A percentile compares a stretch with the other conserved stretches of the same genome.
Conservation (phyloP, 2,329 filamentous ascomycete species). For the Penicillium sp. region DNA sequence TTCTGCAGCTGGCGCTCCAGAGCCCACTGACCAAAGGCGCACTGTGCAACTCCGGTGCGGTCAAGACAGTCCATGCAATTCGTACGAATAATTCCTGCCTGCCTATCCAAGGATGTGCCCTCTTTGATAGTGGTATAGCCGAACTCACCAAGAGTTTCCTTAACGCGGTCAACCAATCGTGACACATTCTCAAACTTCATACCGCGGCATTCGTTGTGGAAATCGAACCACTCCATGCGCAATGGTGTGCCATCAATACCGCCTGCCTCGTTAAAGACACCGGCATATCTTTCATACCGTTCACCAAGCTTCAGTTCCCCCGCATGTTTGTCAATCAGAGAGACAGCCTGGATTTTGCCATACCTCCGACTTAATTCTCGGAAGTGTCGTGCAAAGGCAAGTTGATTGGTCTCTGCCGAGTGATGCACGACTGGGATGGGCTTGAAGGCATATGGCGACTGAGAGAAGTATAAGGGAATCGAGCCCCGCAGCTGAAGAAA, state of each 20-base stretch:
- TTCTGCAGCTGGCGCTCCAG: conserved; percentile 78
- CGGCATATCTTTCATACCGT: conserved; percentile 72
- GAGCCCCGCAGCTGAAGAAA: conserved; percentile 89
- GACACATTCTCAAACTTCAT: conserved; percentile 98
- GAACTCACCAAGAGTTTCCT: conserved; percentile 67
- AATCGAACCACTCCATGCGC: conserved; percentile 95
- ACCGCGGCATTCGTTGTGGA: conserved; percentile 86
- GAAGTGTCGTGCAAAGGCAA: conserved; percentile 81
- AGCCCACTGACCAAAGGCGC: conserved; percentile 81
- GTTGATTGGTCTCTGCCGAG: conserved; percentile 75
- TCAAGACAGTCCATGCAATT: conserved; percentile 99
- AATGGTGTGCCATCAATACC: conserved; percentile 58
- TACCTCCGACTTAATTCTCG: conserved; percentile 70
- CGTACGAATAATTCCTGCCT: conserved; percentile 81
- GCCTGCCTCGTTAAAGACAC: conserved; percentile 67
- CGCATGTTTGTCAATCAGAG: conserved; percentile 85
- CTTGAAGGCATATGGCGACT: conserved; percentile 91
- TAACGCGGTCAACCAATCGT: conserved; percentile 72
- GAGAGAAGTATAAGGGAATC: conserved; percentile 93
- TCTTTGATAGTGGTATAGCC: conserved; percentile 69
- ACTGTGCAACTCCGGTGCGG: conserved; percentile 93
- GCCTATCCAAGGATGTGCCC: conserved; percentile 51
- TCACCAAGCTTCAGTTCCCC: conserved; percentile 79
- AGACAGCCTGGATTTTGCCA: conserved; percentile 76
- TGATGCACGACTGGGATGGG: conserved; percentile 82